phyloP scores from a whole-genome alignment of 2,329 filamentous ascomycete genomes.

The Diplodia intermedia region DNA sequence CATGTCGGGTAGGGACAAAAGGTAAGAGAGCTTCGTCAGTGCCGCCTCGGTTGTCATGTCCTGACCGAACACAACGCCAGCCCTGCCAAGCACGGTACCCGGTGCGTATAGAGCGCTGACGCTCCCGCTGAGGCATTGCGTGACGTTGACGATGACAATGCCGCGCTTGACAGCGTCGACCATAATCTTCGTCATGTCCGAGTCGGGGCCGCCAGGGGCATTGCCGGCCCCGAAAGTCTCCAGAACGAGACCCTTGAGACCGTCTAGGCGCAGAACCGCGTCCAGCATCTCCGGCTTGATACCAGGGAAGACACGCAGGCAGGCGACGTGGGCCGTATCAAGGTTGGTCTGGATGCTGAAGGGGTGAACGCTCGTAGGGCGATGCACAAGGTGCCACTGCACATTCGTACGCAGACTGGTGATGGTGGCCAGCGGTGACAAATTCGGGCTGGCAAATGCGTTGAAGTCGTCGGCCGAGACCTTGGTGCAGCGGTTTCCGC shows the following conservation, averaged over 20 bases:
- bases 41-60: constrained; percentile 91
- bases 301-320: constrained; percentile 87
- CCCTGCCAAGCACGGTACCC: constrained; percentile 72
- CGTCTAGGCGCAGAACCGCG: constrained; percentile 77
- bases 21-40: constrained; percentile 87
- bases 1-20: constrained; percentile 73
- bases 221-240: constrained; percentile 96
- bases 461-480: constrained; percentile 85
- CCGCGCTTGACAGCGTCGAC: constrained; percentile 78
- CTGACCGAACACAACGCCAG: constrained; percentile 86
- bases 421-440: constrained; percentile 79
- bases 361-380: constrained; percentile 74
- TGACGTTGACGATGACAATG: constrained; percentile 88
- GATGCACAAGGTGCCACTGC: constrained; percentile 77
- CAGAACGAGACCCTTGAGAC: constrained; percentile 79
- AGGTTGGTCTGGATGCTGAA: constrained; percentile 77
- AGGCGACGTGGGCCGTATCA: constrained; percentile 87
- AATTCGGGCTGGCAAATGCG: constrained; percentile 89
- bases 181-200: constrained; percentile 78
- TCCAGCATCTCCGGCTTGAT: constrained; percentile 95
- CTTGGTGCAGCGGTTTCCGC: constrained; percentile 88
- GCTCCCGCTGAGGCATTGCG: constrained; percentile 72
- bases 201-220: constrained; percentile 81
- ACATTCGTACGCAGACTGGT: constrained; percentile 82
- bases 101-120: constrained; percentile 52